Percentiles rank a stretch among this genome's conserved stretches.
Evolutionary conservation across 2,329 filamentous ascomycete genomes (phyloP).

Genomic region (Hypoxylon sp.): DNA sequence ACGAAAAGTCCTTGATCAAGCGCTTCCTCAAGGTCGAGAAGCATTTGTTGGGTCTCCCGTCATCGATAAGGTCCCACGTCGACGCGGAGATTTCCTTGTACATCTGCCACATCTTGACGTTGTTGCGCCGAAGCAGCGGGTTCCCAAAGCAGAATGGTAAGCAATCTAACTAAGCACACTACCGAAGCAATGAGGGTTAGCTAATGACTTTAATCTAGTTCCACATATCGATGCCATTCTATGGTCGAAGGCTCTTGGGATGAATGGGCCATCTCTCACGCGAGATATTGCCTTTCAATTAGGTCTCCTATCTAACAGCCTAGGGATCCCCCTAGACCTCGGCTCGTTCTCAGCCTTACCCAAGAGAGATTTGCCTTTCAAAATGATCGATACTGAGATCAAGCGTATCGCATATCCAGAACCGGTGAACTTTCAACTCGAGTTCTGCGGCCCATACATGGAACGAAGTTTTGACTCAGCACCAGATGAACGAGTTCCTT

Average conservation of each 20-base stretch:
- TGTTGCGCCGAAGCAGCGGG: constrained; percentile 8
- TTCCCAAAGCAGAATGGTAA: constrained; percentile 35
- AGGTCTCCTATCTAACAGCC: constrained; percentile 13
- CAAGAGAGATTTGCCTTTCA: constrained; percentile 11
- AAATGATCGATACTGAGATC: background rate
- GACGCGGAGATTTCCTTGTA: constrained; percentile 57
- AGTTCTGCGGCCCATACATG: constrained; percentile 79
- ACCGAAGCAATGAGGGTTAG: background rate
- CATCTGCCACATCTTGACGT: constrained; percentile 55
- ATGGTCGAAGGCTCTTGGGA: constrained; percentile 41
- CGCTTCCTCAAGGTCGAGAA: constrained; percentile 66
- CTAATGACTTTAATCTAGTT: constrained; percentile 25
- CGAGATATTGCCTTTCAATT: constrained; percentile 33
- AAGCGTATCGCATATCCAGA: background rate
- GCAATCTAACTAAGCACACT: background rate
- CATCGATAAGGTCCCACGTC: constrained; percentile 51
- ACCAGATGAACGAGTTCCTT: constrained; percentile 77
- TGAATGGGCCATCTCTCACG: constrained; percentile 31
- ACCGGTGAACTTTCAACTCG: constrained; percentile 72
- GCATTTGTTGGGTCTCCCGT: constrained; percentile 62
- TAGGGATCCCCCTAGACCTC: constrained; percentile 32
- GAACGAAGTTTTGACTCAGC: constrained; percentile 80
- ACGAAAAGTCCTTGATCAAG: constrained; percentile 58
- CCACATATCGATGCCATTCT: constrained; percentile 41
- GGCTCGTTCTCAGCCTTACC: constrained; percentile 1